phyloP scores from a whole-genome alignment of 805 yeast genomes.

The Isabelozyma pseudorhagii region DNA sequence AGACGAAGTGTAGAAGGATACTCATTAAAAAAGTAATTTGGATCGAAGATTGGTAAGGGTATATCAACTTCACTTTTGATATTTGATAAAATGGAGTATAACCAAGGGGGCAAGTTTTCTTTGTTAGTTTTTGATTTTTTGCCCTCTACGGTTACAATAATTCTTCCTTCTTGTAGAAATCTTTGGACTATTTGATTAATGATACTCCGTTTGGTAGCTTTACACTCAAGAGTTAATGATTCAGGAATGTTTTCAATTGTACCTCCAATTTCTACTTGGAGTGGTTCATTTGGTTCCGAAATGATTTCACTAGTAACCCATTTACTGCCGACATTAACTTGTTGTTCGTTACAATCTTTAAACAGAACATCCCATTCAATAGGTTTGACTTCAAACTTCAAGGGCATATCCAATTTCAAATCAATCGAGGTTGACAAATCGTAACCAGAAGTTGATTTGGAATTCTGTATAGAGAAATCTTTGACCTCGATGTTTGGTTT shows the following conservation, averaged over 20 bases:
- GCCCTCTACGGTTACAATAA: neutral
- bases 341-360: constrained; percentile 19
- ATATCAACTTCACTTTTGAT: constrained; percentile 9
- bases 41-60: constrained; percentile 8
- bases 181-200: neutral
- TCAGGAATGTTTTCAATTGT: constrained; percentile 14
- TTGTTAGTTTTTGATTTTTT: constrained; percentile 1
- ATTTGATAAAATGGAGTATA: constrained; percentile 13
- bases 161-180: neutral
- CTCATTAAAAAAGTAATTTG: neutral
- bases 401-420: constrained; percentile 12
- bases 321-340: constrained; percentile 17
- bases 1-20: neutral
- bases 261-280: constrained; percentile 17
- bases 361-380: constrained; percentile 27
- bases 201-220: neutral
- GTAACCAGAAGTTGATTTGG: neutral
- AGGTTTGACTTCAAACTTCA: constrained; percentile 13
- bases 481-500: constrained; percentile 14
- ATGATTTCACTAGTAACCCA: constrained; percentile 15
- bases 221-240: neutral
- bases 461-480: constrained; percentile 6
- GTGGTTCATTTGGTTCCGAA: constrained; percentile 10
- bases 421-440: constrained; percentile 6
- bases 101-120: constrained; percentile 21